phyloP scores from a whole-genome alignment of 805 yeast genomes.

The Monosporozyma servazzii region DNA sequence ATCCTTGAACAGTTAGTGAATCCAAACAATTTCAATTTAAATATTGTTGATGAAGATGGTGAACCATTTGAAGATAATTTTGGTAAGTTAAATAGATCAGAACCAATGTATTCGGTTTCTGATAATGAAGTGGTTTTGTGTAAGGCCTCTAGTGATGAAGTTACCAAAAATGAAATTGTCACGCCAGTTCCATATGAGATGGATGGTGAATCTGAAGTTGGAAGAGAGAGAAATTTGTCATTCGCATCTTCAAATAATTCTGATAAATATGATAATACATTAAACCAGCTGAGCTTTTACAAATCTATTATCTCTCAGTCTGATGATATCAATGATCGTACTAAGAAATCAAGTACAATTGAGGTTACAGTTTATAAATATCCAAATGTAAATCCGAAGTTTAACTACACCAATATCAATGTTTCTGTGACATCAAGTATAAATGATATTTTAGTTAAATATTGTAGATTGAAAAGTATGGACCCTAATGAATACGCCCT shows the following conservation, averaged over 20 bases:
- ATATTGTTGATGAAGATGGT: slow-evolving; percentile 86
- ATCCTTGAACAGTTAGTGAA: slow-evolving; percentile 11
- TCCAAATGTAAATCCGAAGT: slow-evolving; percentile 26
- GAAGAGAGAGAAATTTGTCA: background rate
- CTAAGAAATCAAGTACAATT: slow-evolving; percentile 22
- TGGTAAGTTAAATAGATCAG: slow-evolving; percentile 70
- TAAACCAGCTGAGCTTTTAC: slow-evolving; percentile 31
- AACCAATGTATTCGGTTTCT: slow-evolving; percentile 60
- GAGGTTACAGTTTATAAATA: slow-evolving; percentile 28
- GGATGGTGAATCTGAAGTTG: slow-evolving; percentile 10
- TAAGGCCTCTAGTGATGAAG: slow-evolving; percentile 39
- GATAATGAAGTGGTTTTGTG: slow-evolving; percentile 77
- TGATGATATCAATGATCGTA: slow-evolving; percentile 10
- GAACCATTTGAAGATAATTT: slow-evolving; percentile 85
- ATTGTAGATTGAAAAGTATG: slow-evolving; percentile 28
- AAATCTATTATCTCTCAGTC: slow-evolving; percentile 29
- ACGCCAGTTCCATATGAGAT: slow-evolving; percentile 44
- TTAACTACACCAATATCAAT: slow-evolving; percentile 24
- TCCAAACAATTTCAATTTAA: slow-evolving; percentile 36
- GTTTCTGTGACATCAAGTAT: slow-evolving; percentile 30
- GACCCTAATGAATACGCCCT: slow-evolving; percentile 32
- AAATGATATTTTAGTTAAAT: slow-evolving; percentile 31
- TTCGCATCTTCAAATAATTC: background rate
- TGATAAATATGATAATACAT: slow-evolving; percentile 1
- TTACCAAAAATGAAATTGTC: slow-evolving; percentile 38